These are phyloP conservation scores for Kodamaea alishanica DNA, from an alignment of 1,139 yeast species.

Conservation along the genomic window DNA sequence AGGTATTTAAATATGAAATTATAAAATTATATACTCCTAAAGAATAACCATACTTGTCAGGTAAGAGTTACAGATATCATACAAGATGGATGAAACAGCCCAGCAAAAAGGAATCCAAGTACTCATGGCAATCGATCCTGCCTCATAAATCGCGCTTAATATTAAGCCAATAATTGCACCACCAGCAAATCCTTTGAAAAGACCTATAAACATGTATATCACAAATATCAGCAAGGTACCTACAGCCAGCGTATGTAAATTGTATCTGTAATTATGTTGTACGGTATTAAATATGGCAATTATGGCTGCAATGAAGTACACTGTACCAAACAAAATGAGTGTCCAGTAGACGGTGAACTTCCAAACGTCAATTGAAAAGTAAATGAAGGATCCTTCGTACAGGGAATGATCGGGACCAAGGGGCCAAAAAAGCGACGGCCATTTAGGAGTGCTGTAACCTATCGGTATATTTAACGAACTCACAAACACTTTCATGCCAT, in stretches of 20 bases:
- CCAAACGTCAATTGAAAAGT: constrained; percentile 77
- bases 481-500: constrained; percentile 33
- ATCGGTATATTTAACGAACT: constrained; percentile 57
- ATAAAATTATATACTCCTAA: constrained; percentile 10
- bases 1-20: constrained; percentile 4
- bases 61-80: constrained; percentile 64
- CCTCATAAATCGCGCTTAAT: constrained; percentile 60
- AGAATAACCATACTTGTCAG: constrained; percentile 39
- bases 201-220: constrained; percentile 50
- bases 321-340: constrained; percentile 57
- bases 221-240: constrained; percentile 36
- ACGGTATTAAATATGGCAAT: constrained; percentile 50
- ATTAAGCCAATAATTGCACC: constrained; percentile 76
- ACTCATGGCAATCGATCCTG: constrained; percentile 80
- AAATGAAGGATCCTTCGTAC: constrained; percentile 57
- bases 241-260: constrained; percentile 13
- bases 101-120: constrained; percentile 92
- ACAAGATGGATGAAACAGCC: constrained; percentile 65
- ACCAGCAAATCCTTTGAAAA: constrained; percentile 59
- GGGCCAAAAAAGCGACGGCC: constrained; percentile 84
- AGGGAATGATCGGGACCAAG: constrained; percentile 36
- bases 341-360: constrained; percentile 80
- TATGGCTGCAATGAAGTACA: constrained; percentile 63
- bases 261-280: constrained; percentile 22
- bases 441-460: constrained; percentile 74